A percentile compares a stretch with the other conserved stretches of the same genome.
These are phyloP conservation scores for Hygrophila difformis DNA, from an alignment of 257 asterid genomes.

Conservation along the genomic window DNA sequence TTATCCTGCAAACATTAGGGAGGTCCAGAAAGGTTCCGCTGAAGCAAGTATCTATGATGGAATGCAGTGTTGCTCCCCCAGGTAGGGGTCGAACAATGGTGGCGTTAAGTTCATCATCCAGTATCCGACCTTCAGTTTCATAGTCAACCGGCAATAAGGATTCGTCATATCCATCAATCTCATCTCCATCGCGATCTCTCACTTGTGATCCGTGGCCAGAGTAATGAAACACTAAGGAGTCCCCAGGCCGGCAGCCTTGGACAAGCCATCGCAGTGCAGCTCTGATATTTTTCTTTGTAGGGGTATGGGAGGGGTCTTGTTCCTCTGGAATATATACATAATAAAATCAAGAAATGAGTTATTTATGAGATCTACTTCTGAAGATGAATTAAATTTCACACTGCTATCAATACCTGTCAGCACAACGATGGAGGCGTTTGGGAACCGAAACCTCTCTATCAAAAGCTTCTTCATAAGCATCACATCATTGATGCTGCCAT, in stretches of 20 bases:
- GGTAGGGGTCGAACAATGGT: constrained; percentile 76
- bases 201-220: constrained; percentile 75
- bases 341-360: background rate
- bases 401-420: constrained; percentile 39
- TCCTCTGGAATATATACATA: constrained; percentile 49
- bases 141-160: constrained; percentile 67
- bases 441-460: constrained; percentile 35
- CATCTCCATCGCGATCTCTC: constrained; percentile 59
- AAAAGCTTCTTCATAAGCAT: constrained; percentile 40
- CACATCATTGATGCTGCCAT: constrained; percentile 55
- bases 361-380: too few species aligned
- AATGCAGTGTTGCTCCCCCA: constrained; percentile 63
- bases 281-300: constrained; percentile 63
- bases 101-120: constrained; percentile 74
- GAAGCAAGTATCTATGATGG: constrained; percentile 77
- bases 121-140: constrained; percentile 61
- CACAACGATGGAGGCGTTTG: constrained; percentile 42
- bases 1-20: constrained; percentile 48
- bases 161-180: constrained; percentile 73
- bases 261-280: constrained; percentile 70
- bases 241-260: constrained; percentile 59
- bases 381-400: too few species aligned
- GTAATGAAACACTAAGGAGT: constrained; percentile 79
- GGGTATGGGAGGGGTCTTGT: constrained; percentile 32
- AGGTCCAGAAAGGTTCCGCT: constrained; percentile 82